These are phyloP conservation scores for Acanthamoeba culbertsoni DNA, from an alignment of 208 protist genomes.

Conservation along the genomic window DNA sequence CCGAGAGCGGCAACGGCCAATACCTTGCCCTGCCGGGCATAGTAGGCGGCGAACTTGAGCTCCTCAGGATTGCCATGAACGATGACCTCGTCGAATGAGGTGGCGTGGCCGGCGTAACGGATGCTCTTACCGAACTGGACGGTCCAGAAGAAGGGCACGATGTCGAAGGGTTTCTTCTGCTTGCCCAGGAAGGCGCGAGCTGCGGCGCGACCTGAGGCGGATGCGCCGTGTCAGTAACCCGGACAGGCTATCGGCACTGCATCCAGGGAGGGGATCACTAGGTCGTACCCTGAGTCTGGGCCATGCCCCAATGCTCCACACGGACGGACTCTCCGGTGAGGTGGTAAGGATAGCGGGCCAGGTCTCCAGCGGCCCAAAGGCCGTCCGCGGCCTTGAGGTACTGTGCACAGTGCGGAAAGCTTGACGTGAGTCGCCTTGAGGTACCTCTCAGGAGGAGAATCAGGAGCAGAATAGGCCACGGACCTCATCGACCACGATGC, in stretches of 20 bases:
- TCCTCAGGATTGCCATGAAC: not conserved
- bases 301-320: constrained; percentile 70
- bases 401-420: too few relatives aligned
- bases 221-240: not conserved
- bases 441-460: not conserved
- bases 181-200: constrained; percentile 57
- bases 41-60: constrained; percentile 67
- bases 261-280: not conserved
- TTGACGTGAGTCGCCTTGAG: too few relatives aligned
- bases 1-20: constrained; percentile 14
- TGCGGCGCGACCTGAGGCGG: constrained; percentile 5
- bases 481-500: constrained; percentile 59
- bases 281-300: constrained; percentile 19
- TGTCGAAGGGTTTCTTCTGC: not conserved
- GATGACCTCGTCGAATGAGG: constrained; percentile 63
- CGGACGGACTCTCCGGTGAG: constrained; percentile 60
- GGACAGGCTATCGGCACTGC: not conserved
- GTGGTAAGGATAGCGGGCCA: constrained; percentile 64
- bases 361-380: constrained; percentile 62
- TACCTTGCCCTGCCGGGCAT: constrained; percentile 59
- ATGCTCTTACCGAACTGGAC: constrained; percentile 68
- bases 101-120: constrained; percentile 67
- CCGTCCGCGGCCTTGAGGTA: constrained; percentile 56
- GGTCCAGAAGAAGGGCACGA: constrained; percentile 76
- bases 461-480: not conserved